Percentiles rank a stretch among this genome's conserved stretches.
phyloP scores from a whole-genome alignment of 768 basidiomycete species.

The Serendipita sp. region DNA sequence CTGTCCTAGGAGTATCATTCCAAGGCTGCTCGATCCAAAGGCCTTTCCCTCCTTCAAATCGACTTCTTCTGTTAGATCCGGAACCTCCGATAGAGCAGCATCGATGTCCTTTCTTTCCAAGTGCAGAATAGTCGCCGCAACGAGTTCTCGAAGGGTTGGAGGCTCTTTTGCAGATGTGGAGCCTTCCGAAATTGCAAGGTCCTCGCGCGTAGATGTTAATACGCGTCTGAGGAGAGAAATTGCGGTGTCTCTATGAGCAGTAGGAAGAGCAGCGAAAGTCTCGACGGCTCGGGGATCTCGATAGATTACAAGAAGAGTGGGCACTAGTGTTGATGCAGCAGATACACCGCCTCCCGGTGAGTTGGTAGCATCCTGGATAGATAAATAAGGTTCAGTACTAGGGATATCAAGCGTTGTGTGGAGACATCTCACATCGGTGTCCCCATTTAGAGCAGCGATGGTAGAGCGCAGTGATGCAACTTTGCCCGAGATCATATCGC shows the following conservation, averaged over 20 bases:
- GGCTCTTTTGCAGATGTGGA: neutral
- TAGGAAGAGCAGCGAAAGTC: neutral
- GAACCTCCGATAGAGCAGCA: neutral
- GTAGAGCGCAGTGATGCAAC: neutral
- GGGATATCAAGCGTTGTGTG: neutral
- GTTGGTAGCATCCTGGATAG: neutral
- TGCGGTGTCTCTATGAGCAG: neutral
- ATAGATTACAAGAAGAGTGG: neutral
- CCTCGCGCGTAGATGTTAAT: neutral
- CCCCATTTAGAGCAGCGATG: neutral
- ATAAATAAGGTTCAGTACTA: neutral
- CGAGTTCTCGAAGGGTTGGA: neutral
- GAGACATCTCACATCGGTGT: neutral
- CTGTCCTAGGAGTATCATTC: neutral
- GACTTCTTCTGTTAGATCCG: neutral
- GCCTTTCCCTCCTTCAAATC: neutral
- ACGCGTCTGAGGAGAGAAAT: neutral
- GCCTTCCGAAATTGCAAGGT: too few species aligned
- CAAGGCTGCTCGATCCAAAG: neutral
- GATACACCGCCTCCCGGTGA: neutral
- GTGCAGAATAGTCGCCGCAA: neutral
- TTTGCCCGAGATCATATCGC: constrained; percentile 2
- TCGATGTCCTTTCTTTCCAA: neutral
- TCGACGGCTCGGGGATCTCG: neutral
- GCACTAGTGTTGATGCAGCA: neutral